Conservation (phyloP, 163 green algal genomes). For the Chlorella variabilis region DNA sequence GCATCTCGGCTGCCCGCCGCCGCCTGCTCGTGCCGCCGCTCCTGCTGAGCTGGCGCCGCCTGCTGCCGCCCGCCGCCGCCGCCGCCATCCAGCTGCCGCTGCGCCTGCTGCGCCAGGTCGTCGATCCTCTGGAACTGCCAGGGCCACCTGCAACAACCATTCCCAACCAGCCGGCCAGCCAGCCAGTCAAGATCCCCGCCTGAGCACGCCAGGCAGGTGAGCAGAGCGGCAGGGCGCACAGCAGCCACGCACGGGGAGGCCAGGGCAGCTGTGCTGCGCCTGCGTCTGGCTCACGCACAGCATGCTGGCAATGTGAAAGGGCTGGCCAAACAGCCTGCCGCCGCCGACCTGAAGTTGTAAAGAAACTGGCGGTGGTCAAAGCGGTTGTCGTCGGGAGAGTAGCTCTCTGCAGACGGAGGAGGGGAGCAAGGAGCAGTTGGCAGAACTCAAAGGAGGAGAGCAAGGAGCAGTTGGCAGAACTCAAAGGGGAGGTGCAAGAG, state of each 20-base stretch:
- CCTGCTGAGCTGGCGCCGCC: not conserved
- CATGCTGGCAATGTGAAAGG: no score
- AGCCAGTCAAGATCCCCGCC: not conserved
- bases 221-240: no score
- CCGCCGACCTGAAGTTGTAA: constrained; percentile 76
- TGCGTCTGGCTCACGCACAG: no score
- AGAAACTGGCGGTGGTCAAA: constrained; percentile 96
- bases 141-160: constrained; percentile 63
- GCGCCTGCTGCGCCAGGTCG: constrained; percentile 39
- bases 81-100: constrained; percentile 7
- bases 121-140: constrained; percentile 92
- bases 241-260: no score
- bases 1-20: not conserved
- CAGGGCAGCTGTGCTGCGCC: no score
- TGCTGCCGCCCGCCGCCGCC: not conserved
- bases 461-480: not conserved
- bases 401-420: constrained; percentile 71
- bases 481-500: not conserved
- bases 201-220: not conserved
- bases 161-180: not conserved
- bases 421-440: not conserved
- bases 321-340: no score
- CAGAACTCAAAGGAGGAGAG: not conserved
- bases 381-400: constrained; percentile 97
- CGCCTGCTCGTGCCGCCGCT: not conserved